phyloP scores from a whole-genome alignment of 129 eudicot species.

The Pittosporum tobira region DNA sequence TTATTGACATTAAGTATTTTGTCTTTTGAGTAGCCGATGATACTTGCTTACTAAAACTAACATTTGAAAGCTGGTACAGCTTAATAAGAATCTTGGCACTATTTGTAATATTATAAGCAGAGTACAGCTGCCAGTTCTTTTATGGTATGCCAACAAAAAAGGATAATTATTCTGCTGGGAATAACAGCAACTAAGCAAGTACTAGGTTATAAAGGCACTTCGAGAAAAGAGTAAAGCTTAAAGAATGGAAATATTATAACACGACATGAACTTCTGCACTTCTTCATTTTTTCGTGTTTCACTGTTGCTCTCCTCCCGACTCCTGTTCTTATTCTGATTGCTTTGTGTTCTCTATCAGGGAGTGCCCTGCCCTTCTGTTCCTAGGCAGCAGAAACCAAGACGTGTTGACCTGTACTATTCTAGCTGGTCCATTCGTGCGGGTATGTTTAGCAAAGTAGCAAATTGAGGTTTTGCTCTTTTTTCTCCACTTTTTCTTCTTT shows the following conservation, averaged over 20 bases:
- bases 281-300: too few relatives aligned
- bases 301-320: background rate
- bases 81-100: background rate
- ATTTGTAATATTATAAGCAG: too few relatives aligned
- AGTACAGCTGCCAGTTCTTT: background rate
- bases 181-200: background rate
- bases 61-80: background rate
- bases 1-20: background rate
- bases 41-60: background rate
- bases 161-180: background rate
- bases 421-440: constrained; percentile 86
- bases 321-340: background rate
- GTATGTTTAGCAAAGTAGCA: constrained; percentile 27
- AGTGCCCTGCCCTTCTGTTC: constrained; percentile 47
- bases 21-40: background rate
- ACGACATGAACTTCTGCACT: too few relatives aligned
- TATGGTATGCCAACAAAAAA: background rate
- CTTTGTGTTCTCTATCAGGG: constrained; percentile 42
- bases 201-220: too few relatives aligned
- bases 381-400: constrained; percentile 65
- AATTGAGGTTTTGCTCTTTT: background rate
- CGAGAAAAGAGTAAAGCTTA: background rate
- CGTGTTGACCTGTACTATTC: constrained; percentile 87
- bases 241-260: background rate
- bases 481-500: background rate